phyloP scores from a whole-genome alignment of 2,329 filamentous ascomycete genomes.

The Hansfordia pulvinata region DNA sequence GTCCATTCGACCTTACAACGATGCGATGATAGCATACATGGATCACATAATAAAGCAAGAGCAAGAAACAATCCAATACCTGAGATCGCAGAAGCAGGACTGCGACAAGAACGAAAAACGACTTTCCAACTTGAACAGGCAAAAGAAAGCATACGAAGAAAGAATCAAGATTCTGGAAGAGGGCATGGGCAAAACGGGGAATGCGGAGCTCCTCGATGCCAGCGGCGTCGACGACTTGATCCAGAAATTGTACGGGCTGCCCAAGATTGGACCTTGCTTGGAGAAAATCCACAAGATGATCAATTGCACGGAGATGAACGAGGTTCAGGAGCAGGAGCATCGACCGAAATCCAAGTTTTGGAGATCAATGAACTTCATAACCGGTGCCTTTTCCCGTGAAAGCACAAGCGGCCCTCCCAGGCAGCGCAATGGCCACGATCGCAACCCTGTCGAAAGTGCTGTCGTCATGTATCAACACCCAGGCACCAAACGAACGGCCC shows the following conservation, averaged over 20 bases:
- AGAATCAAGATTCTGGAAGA: constrained; percentile 2
- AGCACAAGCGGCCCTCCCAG: no score
- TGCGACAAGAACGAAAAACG: constrained; percentile 3
- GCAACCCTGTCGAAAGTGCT: no score
- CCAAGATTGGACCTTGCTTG: constrained; percentile 2
- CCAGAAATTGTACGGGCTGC: constrained; percentile 2
- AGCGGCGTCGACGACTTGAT: constrained; percentile 3
- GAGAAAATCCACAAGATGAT: constrained; percentile 1
- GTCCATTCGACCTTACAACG: no score
- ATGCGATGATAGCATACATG: no score
- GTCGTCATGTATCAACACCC: no score
- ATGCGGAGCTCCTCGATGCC: constrained; percentile 2
- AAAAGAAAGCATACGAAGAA: constrained; percentile 1
- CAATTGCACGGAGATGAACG: constrained; percentile 3
- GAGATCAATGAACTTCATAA: no score
- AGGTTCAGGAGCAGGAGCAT: constrained; percentile 3
- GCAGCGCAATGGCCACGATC: no score
- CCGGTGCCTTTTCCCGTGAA: no score
- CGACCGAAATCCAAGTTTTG: constrained; percentile 1
- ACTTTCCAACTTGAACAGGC: constrained; percentile 1
- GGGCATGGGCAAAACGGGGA: neutral
- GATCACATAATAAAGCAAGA: no score
- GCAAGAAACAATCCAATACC: no score
- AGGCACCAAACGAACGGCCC: no score
- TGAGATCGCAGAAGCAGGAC: no score